Evolutionary conservation across 78 protist species (phyloP).

Genomic region (Dictyostelium citrinum): DNA sequence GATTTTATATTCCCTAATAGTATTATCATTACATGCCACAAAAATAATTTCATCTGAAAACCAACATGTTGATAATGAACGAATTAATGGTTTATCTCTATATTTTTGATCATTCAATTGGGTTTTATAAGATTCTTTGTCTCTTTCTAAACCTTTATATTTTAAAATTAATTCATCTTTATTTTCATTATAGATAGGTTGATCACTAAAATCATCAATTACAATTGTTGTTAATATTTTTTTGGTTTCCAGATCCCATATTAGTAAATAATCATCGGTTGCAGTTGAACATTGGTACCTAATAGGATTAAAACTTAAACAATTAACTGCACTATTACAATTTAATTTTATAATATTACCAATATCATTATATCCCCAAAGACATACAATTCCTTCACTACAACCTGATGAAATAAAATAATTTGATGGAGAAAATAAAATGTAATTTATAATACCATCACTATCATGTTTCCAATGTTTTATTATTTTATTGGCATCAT

Average conservation of each 20-base stretch:
- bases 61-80: not conserved
- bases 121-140: not conserved
- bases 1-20: not conserved
- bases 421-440: not conserved
- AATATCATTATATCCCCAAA: not conserved
- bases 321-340: not conserved
- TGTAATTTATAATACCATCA: not conserved
- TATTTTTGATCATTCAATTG: not conserved
- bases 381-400: not conserved
- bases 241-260: not conserved
- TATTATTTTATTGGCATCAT: not conserved
- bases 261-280: not conserved
- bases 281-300: not conserved
- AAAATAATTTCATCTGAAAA: not conserved
- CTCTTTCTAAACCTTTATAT: not conserved
- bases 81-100: not conserved
- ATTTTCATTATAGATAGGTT: not conserved
- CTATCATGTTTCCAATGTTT: not conserved
- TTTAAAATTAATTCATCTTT: not conserved
- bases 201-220: not conserved
- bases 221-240: not conserved
- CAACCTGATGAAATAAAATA: not conserved
- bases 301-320: not conserved
- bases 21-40: not conserved
- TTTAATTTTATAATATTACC: not conserved